Evolutionary conservation across 1,139 yeast genomes (phyloP), one percentile per base, ranked within the genome.

Genomic region (Ogataea hybrid): DNA sequence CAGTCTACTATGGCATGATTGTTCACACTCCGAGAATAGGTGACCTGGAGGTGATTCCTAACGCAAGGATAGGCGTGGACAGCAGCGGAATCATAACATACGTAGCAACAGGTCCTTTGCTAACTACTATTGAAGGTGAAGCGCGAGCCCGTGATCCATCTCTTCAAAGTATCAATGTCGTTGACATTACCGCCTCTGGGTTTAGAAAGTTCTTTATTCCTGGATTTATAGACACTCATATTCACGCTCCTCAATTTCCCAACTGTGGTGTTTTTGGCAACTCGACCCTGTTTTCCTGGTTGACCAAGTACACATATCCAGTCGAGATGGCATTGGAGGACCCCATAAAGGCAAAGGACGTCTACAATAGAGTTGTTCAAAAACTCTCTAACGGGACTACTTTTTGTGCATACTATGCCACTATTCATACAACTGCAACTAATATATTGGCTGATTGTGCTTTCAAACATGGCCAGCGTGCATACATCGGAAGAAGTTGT

Each of bases 221-320:
- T 0, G 97, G 97, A 1, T 87, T 89, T 56, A 67, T 89, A 11
- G 97, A 89, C 57, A 87, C 96, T 1, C 97, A 89, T 60, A 85
- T 87, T 49, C 97, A 89, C 61, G 96, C 96, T 0, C 84, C 96
- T 5, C 97, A 89, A 63, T 89, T 77, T 58, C 96, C 96, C 16
- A 89, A 89, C 61, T 70, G 76, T 32, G 96, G 96, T 0, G 77
- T 89, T 28, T 90, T 94, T 48, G 86, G 92, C 33, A 84, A 82
- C 47, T 70, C 84, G 1, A 90, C 94, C 1, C 69, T 89, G 35
- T 70, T 89, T 42, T 92, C 88, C 48, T 89, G 97, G 97, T 69
- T 89, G 38, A 71, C 76, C 15, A 77, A 75, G 20, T 86, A 85
- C 59, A 89, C 97, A 0, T 89, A 87, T 67, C 92, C 95, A 0